Percentiles rank a stretch among this genome's conserved stretches.
Conservation (phyloP, 352 stramenopile genomes). For the Phytopythium boreale region DNA sequence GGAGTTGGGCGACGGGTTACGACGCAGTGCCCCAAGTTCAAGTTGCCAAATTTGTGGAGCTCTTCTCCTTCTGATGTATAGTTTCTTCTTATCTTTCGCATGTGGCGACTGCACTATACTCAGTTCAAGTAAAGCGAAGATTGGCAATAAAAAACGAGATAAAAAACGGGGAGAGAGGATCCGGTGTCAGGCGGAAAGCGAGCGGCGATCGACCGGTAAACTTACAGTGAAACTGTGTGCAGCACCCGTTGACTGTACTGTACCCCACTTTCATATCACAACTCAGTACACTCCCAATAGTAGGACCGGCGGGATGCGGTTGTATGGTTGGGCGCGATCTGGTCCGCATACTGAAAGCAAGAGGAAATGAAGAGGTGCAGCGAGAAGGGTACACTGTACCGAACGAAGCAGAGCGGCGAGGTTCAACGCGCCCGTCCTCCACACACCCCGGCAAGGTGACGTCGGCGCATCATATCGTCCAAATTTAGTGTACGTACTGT, state of each 20-base stretch:
- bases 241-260: not conserved
- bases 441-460: constrained; percentile 13
- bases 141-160: not conserved
- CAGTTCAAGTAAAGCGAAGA: not conserved
- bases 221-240: constrained; percentile 6
- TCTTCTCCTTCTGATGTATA: not conserved
- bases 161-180: not conserved
- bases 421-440: constrained; percentile 19
- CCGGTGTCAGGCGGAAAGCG: not conserved
- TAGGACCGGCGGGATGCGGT: not conserved
- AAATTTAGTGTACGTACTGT: constrained; percentile 1
- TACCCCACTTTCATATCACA: not conserved
- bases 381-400: constrained; percentile 13
- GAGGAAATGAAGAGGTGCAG: not conserved
- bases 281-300: not conserved
- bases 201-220: not conserved
- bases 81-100: not conserved
- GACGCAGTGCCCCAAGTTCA: constrained; percentile 10
- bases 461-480: not conserved
- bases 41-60: constrained; percentile 9
- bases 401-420: constrained; percentile 9
- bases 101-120: not conserved
- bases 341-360: not conserved
- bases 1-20: not conserved
- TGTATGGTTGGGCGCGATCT: not conserved